phyloP scores from a whole-genome alignment of 306 rosid genomes.

The Mimosa bimucronata region DNA sequence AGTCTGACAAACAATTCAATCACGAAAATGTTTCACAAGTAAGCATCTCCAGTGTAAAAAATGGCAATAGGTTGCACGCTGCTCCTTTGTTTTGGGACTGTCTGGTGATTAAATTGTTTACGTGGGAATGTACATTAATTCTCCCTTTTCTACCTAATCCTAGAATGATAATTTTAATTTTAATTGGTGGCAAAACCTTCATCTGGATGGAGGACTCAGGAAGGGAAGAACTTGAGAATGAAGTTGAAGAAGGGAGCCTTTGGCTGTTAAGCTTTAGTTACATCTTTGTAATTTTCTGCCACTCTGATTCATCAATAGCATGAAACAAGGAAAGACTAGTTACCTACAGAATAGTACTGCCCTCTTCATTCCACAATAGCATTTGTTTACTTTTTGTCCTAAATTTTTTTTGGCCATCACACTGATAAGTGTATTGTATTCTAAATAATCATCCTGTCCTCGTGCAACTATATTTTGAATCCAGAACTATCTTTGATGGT shows the following conservation, averaged over 20 bases:
- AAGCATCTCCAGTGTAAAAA: too few relatives aligned
- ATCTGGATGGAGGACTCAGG: neutral
- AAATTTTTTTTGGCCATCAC: conserved; percentile 20
- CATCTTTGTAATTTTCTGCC: conserved; percentile 29
- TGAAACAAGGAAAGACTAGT: conserved; percentile 25
- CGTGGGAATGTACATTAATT: too few relatives aligned
- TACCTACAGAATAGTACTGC: conserved; percentile 26
- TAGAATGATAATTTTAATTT: conserved; percentile 33
- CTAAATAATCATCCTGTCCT: conserved; percentile 28
- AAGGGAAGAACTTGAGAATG: conserved; percentile 23
- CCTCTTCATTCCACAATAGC: conserved; percentile 36
- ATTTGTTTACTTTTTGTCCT: conserved; percentile 27
- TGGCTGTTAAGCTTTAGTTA: conserved; percentile 29
- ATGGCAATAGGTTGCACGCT: neutral
- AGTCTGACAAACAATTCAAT: too few relatives aligned
- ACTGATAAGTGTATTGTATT: conserved; percentile 28
- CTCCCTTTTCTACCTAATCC: neutral
- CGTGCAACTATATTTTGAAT: conserved; percentile 9
- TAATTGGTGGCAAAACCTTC: conserved; percentile 23
- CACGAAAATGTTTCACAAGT: too few relatives aligned
- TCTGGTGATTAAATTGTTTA: too few relatives aligned
- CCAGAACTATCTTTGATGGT: conserved; percentile 10
- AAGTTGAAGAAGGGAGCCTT: neutral
- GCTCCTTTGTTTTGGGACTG: too few relatives aligned
- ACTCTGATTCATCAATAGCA: conserved; percentile 31